Evolutionary conservation across 768 basidiomycete genomes (phyloP).

Genomic region (Tricholomella constricta): DNA sequence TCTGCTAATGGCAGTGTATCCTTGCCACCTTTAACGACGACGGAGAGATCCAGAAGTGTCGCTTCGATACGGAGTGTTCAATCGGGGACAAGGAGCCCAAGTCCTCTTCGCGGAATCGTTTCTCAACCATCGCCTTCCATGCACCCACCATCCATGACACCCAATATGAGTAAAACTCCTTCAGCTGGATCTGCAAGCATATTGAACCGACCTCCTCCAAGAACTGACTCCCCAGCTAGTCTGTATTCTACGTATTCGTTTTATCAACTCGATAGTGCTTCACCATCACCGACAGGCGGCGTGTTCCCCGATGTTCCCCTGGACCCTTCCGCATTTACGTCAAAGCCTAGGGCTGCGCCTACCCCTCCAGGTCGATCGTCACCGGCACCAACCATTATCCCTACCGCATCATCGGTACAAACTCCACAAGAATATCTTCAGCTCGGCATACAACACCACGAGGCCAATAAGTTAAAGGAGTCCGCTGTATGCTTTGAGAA

Average conservation of each 20-base stretch:
- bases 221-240: constrained; percentile 38
- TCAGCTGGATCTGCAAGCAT: constrained; percentile 22
- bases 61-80: constrained; percentile 2
- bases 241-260: constrained; percentile 70
- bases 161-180: constrained; percentile 8
- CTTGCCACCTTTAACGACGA: neutral
- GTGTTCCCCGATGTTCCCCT: constrained; percentile 20
- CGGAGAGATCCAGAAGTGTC: constrained; percentile 1
- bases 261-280: constrained; percentile 54
- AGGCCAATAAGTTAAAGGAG: constrained; percentile 68
- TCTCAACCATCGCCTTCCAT: constrained; percentile 5
- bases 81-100: constrained; percentile 10
- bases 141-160: neutral
- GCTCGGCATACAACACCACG: constrained; percentile 77
- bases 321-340: constrained; percentile 16
- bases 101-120: constrained; percentile 5
- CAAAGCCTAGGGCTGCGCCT: constrained; percentile 12
- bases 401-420: constrained; percentile 5
- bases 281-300: constrained; percentile 45
- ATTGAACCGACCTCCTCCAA: constrained; percentile 31
- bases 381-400: constrained; percentile 13
- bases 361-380: constrained; percentile 8
- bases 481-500: constrained; percentile 76
- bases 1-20: neutral
- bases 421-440: constrained; percentile 72